A percentile compares a stretch with the other conserved stretches of the same genome.
Conservation (phyloP, 2,329 filamentous ascomycete genomes). For the Hypoxylon rubiginosum region DNA sequence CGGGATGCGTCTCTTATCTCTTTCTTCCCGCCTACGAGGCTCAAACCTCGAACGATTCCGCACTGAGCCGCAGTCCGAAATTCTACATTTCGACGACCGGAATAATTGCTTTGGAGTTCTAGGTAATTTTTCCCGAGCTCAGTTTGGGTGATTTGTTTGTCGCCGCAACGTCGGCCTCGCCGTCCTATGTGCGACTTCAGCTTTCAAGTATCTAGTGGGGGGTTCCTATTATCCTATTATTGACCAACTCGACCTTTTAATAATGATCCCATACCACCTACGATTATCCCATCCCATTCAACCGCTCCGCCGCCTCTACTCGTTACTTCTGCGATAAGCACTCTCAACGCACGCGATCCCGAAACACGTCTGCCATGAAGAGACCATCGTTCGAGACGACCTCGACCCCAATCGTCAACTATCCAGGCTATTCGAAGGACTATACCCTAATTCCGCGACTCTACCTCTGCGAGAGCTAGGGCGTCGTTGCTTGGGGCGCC, state of each 20-base stretch:
- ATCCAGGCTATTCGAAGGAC: constrained; percentile 8
- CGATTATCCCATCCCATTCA: constrained; percentile 7
- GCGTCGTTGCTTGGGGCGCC: constrained; percentile 17
- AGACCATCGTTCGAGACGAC: constrained; percentile 23
- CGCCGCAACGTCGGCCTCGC: constrained; percentile 21
- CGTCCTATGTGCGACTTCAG: constrained; percentile 16
- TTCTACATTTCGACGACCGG: constrained; percentile 27
- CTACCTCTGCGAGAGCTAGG: constrained; percentile 7
- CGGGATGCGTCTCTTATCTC: constrained; percentile 26
- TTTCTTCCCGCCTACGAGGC: constrained; percentile 27
- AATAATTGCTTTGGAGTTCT: constrained; percentile 33
- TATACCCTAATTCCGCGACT: neutral
- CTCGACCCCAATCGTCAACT: neutral
- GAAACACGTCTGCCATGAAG: constrained; percentile 36
- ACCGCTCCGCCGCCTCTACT: constrained; percentile 21
- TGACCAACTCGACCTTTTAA: constrained; percentile 23
- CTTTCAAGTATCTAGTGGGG: constrained; percentile 17
- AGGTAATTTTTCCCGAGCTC: constrained; percentile 35
- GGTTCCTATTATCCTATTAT: constrained; percentile 34
- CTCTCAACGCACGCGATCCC: constrained; percentile 16
- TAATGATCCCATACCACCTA: constrained; percentile 4
- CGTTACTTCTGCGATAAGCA: constrained; percentile 19
- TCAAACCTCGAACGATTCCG: constrained; percentile 29
- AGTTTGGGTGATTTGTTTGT: constrained; percentile 18
- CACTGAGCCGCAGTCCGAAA: constrained; percentile 29